Evolutionary conservation across 176 grass and related monocot genomes (phyloP), one percentile per base, ranked within the genome.

Genomic region (Calamus simplicifolius): DNA sequence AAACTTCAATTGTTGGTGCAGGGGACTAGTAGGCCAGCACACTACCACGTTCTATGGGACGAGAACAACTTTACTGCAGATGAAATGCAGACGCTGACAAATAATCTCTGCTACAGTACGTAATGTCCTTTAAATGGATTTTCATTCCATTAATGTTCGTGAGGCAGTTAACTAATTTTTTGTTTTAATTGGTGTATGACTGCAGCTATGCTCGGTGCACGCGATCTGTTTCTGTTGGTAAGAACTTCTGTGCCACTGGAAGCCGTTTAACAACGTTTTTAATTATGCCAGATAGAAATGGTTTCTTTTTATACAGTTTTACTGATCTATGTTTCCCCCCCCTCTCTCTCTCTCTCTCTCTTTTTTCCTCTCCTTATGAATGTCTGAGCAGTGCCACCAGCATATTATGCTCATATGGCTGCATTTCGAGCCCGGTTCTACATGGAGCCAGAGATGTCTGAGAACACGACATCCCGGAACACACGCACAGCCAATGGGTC

Each of bases 91-190:
- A 93, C 94, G 6, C 76, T 99, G 63, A 93, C 94, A 79, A 99
- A 99, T 78, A 99, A 99, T 79, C 94, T 99, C 69, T 99, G 94
- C 82, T 99, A 99, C 82, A n/a, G n/a, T n/a, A 99, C 94, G 94
- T 99, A 93, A 38, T 15, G n/a, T 12, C 27, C 29, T 27, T 60
- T n/a, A 43, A 43, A 13, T 43, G 35, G 13, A 43, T 43, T 43
- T 43, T 2, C 10, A 43, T 43, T 43, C 35, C 35, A 43, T 43
- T 7, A 7, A 13, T 43, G 10, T 43, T 13, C 3, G 35, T 0
- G 35, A 8, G 35, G 12, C 35, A 3, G 35, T 43, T n/a, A 13
- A 43, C 8, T 43, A 6, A 14, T 56, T 18, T 6, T 66, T 30
- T 16, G 38, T 23, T 54, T 19, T 27, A 21, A 10, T 6, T 54